phyloP scores from a whole-genome alignment of 495 filamentous ascomycete species.

The Cairneyella variabilis region DNA sequence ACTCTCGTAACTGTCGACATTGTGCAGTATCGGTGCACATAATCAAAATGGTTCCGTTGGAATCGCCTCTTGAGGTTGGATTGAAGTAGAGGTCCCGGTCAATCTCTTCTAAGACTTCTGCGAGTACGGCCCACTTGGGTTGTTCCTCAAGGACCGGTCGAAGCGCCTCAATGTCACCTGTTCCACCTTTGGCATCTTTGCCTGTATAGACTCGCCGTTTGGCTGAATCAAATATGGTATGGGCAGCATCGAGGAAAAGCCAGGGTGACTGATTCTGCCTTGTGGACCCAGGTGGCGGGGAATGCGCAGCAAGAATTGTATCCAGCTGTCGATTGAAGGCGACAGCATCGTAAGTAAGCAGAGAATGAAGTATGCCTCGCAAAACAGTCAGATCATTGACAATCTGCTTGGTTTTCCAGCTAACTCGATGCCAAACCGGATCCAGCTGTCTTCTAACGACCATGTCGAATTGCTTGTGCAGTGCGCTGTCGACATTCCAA shows the following conservation, averaged over 20 bases:
- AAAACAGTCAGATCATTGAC: constrained; percentile 84
- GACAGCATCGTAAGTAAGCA: constrained; percentile 87
- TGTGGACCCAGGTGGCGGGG: constrained; percentile 82
- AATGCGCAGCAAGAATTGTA: constrained; percentile 86
- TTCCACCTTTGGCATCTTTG: constrained; percentile 33
- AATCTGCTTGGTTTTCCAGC: constrained; percentile 91
- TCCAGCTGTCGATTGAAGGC: constrained; percentile 91
- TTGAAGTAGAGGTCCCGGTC: constrained; percentile 88
- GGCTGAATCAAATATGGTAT: constrained; percentile 89
- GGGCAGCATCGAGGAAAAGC: constrained; percentile 93
- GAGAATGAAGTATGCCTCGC: constrained; percentile 76
- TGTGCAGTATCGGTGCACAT: constrained; percentile 92
- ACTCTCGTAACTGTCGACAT: constrained; percentile 86
- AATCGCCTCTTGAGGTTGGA: constrained; percentile 69
- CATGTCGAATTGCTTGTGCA: constrained; percentile 89
- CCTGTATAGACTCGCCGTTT: constrained; percentile 86
- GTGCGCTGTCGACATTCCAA: constrained; percentile 93
- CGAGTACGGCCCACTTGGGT: constrained; percentile 87
- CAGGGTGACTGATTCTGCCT: constrained; percentile 89
- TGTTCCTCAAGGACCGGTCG: constrained; percentile 88
- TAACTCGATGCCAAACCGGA: constrained; percentile 95
- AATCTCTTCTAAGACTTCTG: constrained; percentile 88
- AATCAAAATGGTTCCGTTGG: constrained; percentile 84
- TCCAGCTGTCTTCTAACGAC: constrained; percentile 87
- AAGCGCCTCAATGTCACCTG: constrained; percentile 56